phyloP scores from a whole-genome alignment of 257 asterid species.

The Gynochthodes officinalis region DNA sequence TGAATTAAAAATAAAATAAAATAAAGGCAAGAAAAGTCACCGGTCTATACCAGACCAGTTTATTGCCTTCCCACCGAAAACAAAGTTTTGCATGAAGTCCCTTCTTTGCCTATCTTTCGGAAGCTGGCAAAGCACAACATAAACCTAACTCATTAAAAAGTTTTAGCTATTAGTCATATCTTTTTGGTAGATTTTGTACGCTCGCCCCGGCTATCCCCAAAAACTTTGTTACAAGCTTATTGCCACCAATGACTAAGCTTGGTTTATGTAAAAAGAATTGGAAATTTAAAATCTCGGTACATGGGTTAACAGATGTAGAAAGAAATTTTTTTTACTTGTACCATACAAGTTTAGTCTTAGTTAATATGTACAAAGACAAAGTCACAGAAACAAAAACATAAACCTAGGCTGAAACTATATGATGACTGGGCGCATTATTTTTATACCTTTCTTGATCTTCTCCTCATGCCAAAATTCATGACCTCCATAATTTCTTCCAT shows the following conservation, averaged over 20 bases:
- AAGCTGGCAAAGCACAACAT: not conserved
- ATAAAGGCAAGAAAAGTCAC: not conserved
- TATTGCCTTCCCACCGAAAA: not conserved
- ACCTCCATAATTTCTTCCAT: conserved; percentile 71
- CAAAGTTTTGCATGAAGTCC: not conserved
- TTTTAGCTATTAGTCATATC: not conserved
- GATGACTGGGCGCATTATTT: not conserved
- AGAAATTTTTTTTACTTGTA: not conserved
- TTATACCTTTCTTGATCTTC: conserved; percentile 66
- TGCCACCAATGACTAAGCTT: not conserved
- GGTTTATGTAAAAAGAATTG: not conserved
- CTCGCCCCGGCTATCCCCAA: too few relatives aligned
- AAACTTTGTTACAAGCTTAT: not conserved
- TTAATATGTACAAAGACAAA: not conserved
- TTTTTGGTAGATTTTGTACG: not conserved
- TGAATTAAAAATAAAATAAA: not conserved
- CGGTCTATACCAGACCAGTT: not conserved
- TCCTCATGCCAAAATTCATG: conserved; percentile 59
- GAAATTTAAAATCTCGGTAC: not conserved
- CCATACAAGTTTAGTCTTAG: not conserved
- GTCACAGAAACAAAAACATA: conserved; percentile 11
- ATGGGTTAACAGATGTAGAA: not conserved
- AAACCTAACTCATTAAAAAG: not conserved
- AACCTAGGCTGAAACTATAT: conserved; percentile 1
- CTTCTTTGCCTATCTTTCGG: not conserved